phyloP scores from a whole-genome alignment of 140 eudicot species.

The Senecio squalidus region DNA sequence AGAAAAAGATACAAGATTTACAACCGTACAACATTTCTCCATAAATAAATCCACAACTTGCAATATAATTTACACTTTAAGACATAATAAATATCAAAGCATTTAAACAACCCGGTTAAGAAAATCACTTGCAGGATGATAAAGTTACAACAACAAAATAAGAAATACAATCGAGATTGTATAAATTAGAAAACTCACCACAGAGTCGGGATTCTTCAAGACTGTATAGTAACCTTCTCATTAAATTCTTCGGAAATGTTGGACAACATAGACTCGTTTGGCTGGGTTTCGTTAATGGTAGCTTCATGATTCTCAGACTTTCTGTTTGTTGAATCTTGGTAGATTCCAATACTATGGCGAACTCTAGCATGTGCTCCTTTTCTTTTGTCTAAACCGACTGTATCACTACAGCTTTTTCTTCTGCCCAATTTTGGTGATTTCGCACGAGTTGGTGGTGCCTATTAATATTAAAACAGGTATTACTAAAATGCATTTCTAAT shows the following conservation, averaged over 20 bases:
- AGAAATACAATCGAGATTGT: constrained; percentile 23
- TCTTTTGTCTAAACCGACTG: constrained; percentile 38
- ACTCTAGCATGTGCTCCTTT: constrained; percentile 22
- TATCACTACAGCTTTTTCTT: constrained; percentile 70
- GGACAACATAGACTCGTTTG: constrained; percentile 19
- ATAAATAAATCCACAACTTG: constrained; percentile 35
- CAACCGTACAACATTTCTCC: constrained; percentile 29
- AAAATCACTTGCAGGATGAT: constrained; percentile 19
- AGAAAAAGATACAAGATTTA: not conserved
- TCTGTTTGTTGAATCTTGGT: constrained; percentile 26
- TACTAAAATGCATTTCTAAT: too few species aligned
- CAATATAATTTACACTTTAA: constrained; percentile 53
- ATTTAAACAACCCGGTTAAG: constrained; percentile 35
- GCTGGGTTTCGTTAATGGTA: constrained; percentile 19
- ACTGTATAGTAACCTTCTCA: constrained; percentile 33
- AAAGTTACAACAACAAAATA: constrained; percentile 24
- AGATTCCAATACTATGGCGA: constrained; percentile 48
- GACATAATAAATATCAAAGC: constrained; percentile 39
- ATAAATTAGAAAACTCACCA: constrained; percentile 39
- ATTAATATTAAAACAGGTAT: not conserved
- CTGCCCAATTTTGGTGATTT: constrained; percentile 90
- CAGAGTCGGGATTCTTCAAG: constrained; percentile 18
- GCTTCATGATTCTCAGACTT: constrained; percentile 18
- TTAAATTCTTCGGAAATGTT: constrained; percentile 24
- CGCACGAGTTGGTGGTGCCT: constrained; percentile 90